Percentiles rank a stretch among this genome's conserved stretches.
phyloP scores from a whole-genome alignment of 2,329 filamentous ascomycete genomes.

The Penicillium sp. region DNA sequence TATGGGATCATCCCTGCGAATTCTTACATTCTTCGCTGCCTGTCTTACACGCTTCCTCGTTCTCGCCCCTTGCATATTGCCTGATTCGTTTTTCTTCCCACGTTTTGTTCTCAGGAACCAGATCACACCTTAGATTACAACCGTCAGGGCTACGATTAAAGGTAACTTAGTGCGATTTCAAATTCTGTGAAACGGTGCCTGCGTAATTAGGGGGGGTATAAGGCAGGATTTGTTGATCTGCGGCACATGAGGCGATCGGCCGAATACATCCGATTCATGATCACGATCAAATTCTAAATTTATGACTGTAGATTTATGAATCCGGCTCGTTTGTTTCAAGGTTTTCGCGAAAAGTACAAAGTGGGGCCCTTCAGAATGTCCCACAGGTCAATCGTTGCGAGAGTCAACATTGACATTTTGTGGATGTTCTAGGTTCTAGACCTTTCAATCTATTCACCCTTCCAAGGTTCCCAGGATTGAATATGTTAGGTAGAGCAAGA shows the following conservation, averaged over 20 bases:
- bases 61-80: not conserved
- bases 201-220: not conserved
- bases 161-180: not conserved
- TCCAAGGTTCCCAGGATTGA: not conserved
- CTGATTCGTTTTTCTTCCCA: not conserved
- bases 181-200: not conserved
- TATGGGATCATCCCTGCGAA: not conserved
- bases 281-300: not conserved
- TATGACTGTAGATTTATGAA: not conserved
- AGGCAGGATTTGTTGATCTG: not conserved
- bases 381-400: conserved; percentile 12
- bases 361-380: conserved; percentile 6
- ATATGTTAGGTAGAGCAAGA: not conserved
- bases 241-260: not conserved
- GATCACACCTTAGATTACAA: not conserved
- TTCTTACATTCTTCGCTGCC: not conserved
- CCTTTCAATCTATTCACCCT: not conserved
- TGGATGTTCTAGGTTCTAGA: not conserved
- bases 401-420: not conserved
- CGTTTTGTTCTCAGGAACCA: not conserved
- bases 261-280: not conserved
- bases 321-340: not conserved
- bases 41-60: not conserved
- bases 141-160: not conserved
- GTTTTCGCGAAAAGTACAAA: not conserved